Conservation (phyloP, 2,329 filamentous ascomycete genomes). For the Epichloe gansuensis region DNA sequence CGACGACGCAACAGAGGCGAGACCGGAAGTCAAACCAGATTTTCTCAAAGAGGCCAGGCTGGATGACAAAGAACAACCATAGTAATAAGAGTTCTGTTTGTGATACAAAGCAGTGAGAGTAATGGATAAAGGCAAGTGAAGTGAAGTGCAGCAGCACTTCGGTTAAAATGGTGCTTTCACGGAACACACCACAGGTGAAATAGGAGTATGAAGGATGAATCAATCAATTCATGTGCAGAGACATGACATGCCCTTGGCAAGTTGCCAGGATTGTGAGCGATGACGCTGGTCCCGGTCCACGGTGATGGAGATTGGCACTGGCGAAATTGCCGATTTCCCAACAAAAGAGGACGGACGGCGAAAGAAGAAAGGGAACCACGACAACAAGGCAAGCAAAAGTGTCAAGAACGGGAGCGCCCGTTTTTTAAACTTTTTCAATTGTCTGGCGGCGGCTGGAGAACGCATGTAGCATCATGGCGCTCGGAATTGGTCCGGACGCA, state of each 20-base stretch:
- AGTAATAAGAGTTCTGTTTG: too few relatives aligned
- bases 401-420: too few relatives aligned
- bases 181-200: neutral
- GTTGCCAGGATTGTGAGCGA: neutral
- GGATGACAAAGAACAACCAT: too few relatives aligned
- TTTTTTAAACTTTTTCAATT: too few relatives aligned
- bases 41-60: neutral
- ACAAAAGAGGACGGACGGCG: neutral
- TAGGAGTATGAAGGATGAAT: neutral
- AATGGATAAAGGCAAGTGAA: neutral
- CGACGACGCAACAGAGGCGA: neutral
- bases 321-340: neutral
- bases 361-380: neutral
- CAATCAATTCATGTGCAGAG: neutral
- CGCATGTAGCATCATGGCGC: neutral
- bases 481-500: constrained; percentile 2
- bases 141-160: neutral
- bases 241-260: neutral
- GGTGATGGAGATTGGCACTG: neutral
- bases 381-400: neutral
- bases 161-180: neutral
- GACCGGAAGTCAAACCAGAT: neutral
- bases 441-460: too few relatives aligned
- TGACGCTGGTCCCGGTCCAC: constrained; percentile 2
- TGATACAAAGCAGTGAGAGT: neutral